These are phyloP conservation scores for Excoecaria agallocha DNA, from an alignment of 345 rosid species.

Conservation along the genomic window DNA sequence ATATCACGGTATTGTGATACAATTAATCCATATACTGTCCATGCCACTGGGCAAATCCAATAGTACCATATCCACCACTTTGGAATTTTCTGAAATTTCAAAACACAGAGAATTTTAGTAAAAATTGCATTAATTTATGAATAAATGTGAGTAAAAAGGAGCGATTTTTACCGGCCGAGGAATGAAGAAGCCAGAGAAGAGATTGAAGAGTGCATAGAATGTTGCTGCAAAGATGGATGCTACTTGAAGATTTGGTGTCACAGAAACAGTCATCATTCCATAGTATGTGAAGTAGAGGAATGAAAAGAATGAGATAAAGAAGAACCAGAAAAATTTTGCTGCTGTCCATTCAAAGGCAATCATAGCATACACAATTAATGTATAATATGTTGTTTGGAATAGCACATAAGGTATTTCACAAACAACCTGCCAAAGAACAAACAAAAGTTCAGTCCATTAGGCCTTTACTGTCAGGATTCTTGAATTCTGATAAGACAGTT, in stretches of 20 bases:
- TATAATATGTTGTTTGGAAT: constrained; percentile 20
- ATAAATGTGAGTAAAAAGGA: background rate
- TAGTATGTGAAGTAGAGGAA: constrained; percentile 30
- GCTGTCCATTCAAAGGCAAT: constrained; percentile 32
- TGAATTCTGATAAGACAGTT: background rate
- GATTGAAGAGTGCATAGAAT: constrained; percentile 25
- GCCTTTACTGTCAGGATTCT: constrained; percentile 2
- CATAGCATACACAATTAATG: constrained; percentile 33
- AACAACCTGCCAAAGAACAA: constrained; percentile 30
- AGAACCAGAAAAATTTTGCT: constrained; percentile 34
- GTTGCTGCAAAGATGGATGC: constrained; percentile 34
- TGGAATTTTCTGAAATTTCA: constrained; percentile 26
- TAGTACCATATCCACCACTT: constrained; percentile 40
- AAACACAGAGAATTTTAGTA: background rate
- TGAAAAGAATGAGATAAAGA: constrained; percentile 22
- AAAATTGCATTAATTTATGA: background rate
- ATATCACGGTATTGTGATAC: constrained; percentile 24
- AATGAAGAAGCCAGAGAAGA: constrained; percentile 34
- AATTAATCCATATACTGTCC: constrained; percentile 34
- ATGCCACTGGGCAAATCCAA: constrained; percentile 33
- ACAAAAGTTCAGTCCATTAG: constrained; percentile 38
- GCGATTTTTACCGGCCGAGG: constrained; percentile 28
- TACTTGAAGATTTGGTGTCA: constrained; percentile 33
- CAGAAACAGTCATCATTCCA: constrained; percentile 36
- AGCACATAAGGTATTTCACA: constrained; percentile 46